A percentile compares a stretch with the other conserved stretches of the same genome.
phyloP scores from a whole-genome alignment of 441 rosid species.

The Erodium moschatum region DNA sequence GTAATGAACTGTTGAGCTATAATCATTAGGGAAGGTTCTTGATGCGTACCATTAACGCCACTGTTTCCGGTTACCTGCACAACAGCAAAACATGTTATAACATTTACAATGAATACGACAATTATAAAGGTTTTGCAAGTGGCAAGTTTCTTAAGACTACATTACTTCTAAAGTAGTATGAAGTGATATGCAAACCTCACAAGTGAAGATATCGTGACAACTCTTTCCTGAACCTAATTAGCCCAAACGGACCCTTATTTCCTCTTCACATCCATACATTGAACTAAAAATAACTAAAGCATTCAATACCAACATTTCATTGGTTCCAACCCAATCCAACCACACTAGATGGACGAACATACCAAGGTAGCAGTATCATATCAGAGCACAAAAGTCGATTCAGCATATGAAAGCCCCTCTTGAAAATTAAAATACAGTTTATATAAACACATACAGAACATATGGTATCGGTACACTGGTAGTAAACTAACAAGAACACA shows the following conservation, averaged over 20 bases:
- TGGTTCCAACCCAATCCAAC: neutral
- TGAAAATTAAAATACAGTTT: neutral
- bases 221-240: neutral
- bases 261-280: neutral
- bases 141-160: neutral
- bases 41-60: slow-evolving; percentile 24
- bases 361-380: too few relatives aligned
- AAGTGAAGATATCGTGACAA: neutral
- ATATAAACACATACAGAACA: neutral
- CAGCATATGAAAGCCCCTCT: neutral
- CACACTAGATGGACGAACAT: neutral
- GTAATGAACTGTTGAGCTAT: slow-evolving; percentile 53
- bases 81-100: too few relatives aligned
- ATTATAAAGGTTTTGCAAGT: neutral
- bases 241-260: neutral
- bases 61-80: slow-evolving; percentile 59
- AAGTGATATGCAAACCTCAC: neutral
- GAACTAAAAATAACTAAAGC: neutral
- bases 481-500: neutral
- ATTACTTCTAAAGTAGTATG: neutral
- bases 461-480: neutral
- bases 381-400: neutral
- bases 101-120: slow-evolving; percentile 21
- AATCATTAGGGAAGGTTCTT: slow-evolving; percentile 39
- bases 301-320: too few relatives aligned